Evolutionary conservation across 768 basidiomycete genomes (phyloP), one percentile per base, ranked within the genome.

Genomic region (Trametes villosa): DNA sequence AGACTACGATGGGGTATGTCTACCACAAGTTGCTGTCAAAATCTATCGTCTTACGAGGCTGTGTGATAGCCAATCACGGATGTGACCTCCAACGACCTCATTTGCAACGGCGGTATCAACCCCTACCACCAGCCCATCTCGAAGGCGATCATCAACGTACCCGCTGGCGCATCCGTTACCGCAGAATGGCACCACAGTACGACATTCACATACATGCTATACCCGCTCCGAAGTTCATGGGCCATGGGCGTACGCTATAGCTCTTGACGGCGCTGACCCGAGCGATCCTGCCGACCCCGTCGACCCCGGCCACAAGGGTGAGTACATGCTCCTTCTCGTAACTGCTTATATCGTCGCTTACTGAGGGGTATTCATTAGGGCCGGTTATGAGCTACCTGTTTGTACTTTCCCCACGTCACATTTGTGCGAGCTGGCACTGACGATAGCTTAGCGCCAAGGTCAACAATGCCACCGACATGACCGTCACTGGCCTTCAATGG

Each of bases 71-170:
- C 84, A 17, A 83, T 87, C 59, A 82, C 70, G 18, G 81, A 85
- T 66, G 83, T 86, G 15, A 82, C 77, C 8, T 83, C 81, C 0
- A 83, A 83, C 70, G 80, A 77, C 52, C 24, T 81, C 46, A 85
- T 85, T 57, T 86, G 85, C 77, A 86, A 86, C 51, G 83, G 84
- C 22, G 83, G 83, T 15, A 82, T 82, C 64, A 85, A 84, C 67
- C 83, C 81, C 1, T 83, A 82, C 68, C 77, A 77, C 50, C 72
- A 75, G 57, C 82, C 81, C 12, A 67, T 83, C 17, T 83, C 81
- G 4, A 70, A 69, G 24, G 72, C 72, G 1, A 68, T 83, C 36
- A 82, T 85, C 65, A 71, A 74, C 17, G 81, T 83, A 12, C 73
- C 84, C 0, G 85, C 84, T 61, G 84, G 85, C 22, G 73, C 82